Conservation (phyloP, 768 basidiomycete genomes). For the Serendipita indica region DNA sequence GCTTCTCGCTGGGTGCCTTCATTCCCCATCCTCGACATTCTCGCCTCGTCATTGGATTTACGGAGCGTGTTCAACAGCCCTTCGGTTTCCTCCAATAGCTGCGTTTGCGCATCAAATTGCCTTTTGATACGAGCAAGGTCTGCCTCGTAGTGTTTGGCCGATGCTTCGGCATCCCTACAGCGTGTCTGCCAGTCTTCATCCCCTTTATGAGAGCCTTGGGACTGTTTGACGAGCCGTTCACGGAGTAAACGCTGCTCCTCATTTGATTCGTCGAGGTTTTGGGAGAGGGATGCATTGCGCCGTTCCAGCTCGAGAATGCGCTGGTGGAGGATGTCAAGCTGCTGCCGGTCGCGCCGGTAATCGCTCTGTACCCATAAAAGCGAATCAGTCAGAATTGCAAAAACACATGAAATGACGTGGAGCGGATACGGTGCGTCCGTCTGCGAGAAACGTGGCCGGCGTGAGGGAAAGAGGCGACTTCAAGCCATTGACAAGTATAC, state of each 20-base stretch:
- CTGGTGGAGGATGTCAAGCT: neutral
- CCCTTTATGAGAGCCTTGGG: no score
- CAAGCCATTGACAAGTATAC: no score
- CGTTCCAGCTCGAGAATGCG: neutral
- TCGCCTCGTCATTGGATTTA: neutral
- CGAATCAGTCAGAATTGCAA: neutral
- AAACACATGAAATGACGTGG: no score
- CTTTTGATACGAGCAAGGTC: neutral
- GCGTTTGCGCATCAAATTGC: neutral
- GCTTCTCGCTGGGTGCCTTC: neutral
- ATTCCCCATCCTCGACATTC: neutral
- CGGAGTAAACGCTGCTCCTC: neutral
- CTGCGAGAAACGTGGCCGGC: neutral
- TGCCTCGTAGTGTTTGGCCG: neutral
- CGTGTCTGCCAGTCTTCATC: no score
- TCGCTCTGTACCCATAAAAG: neutral
- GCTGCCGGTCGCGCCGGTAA: neutral
- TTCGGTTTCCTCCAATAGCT: conserved; percentile 4
- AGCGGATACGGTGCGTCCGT: no score
- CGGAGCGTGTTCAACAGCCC: neutral
- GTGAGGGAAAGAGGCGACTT: neutral
- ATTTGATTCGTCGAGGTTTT: neutral
- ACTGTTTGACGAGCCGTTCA: neutral
- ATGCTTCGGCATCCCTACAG: neutral
- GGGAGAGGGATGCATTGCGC: neutral